Base-by-base conservation (phyloP, 208 protist genomes). In the Crithidia bombi region DNA sequence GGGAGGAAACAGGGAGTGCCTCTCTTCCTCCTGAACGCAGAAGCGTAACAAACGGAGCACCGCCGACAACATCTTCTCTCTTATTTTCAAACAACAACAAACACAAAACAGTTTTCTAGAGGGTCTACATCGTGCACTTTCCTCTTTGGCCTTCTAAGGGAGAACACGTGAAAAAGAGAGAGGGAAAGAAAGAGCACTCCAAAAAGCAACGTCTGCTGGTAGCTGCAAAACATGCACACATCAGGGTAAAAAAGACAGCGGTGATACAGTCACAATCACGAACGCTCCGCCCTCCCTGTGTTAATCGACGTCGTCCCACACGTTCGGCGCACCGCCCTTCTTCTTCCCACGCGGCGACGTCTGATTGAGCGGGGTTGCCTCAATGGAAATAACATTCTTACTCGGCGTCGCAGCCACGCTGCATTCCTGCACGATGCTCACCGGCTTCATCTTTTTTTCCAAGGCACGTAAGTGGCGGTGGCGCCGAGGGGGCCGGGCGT, bases 241-340 rank as follows among this genome's bases (percentile, higher is more conserved):
- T 7, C 5, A 32, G 25, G 25, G 49, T 15, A 33, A 26, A 5
- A 54, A 54, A 54, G 38, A 54, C 15, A n/a, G 33, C 54, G 28
- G 11, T 7, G 38, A n/a, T n/a, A n/a, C n/a, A n/a, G n/a, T n/a
- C n/a, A n/a, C n/a, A n/a, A n/a, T n/a, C n/a, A n/a, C n/a, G n/a
- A n/a, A n/a, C n/a, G n/a, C n/a, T n/a, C n/a, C n/a, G n/a, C n/a
- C 36, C 12, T 17, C 3, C 54, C 6, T 3, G 17, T 5, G 11
- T 61, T 69, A 83, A 35, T 81, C 79, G 15, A 85, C 79, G 57
- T 81, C 80, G 63, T 80, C 77, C 75, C 80, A 85, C 33, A 69
- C 57, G 33, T 59, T 57, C 5, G 58, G 65, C 4, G 36, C 55
- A 38, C 36, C 49, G 23, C 49, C 43, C 62, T 41, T 28, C 23